Conservation (phyloP, 306 rosid species). For the Dalbergia cochinchinensis region DNA sequence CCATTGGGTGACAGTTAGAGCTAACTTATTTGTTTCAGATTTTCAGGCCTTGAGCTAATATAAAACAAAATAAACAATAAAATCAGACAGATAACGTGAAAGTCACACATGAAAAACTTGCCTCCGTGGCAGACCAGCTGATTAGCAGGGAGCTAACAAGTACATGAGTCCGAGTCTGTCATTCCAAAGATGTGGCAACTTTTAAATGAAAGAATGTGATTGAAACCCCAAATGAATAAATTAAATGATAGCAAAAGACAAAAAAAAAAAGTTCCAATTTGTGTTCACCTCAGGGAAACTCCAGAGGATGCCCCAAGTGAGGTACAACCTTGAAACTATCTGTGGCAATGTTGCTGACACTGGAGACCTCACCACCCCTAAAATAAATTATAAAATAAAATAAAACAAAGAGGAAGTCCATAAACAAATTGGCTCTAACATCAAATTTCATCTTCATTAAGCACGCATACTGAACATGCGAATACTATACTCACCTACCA, state of each 20-base stretch:
- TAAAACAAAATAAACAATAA: slow-evolving; percentile 26
- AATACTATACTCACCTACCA: slow-evolving; percentile 72
- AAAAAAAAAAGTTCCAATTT: neutral
- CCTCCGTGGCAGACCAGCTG: slow-evolving; percentile 93
- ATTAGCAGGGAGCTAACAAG: slow-evolving; percentile 75
- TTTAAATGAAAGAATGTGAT: neutral
- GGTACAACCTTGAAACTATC: slow-evolving; percentile 72
- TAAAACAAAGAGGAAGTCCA: neutral
- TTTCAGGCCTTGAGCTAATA: slow-evolving; percentile 15
- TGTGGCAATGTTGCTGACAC: slow-evolving; percentile 83
- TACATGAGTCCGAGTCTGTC: slow-evolving; percentile 65
- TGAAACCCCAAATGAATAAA: neutral
- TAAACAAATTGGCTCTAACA: slow-evolving; percentile 18
- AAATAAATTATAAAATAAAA: slow-evolving; percentile 7
- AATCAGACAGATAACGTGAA: neutral
- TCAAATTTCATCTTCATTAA: slow-evolving; percentile 11
- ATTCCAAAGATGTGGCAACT: slow-evolving; percentile 31
- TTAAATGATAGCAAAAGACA: neutral
- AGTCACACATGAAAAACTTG: slow-evolving; percentile 51
- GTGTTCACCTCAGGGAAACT: slow-evolving; percentile 64
- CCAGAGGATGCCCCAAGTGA: slow-evolving; percentile 86
- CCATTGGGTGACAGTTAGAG: neutral
- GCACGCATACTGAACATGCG: neutral
- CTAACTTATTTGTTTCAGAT: neutral
- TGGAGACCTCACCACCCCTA: slow-evolving; percentile 91